Conservation (phyloP, 768 basidiomycete species). For the Naematelia aurantialba region DNA sequence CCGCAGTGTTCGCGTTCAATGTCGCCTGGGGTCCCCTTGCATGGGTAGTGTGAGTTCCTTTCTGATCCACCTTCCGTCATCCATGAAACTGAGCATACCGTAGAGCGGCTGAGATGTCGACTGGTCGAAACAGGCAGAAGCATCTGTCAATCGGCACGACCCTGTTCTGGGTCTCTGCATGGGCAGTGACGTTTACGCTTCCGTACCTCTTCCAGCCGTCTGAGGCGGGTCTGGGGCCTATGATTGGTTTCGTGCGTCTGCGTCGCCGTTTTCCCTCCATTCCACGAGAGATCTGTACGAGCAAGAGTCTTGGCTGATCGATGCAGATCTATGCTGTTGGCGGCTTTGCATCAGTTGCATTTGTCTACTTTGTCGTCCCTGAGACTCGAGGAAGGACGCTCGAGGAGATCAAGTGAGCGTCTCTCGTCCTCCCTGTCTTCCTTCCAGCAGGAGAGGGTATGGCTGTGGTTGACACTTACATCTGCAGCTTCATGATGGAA, state of each 20-base stretch:
- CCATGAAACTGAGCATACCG: constrained; percentile 7
- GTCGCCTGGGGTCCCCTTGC: constrained; percentile 48
- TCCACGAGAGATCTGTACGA: no score
- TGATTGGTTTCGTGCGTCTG: constrained; percentile 46
- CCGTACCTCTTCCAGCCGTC: constrained; percentile 47
- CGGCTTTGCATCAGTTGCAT: constrained; percentile 28
- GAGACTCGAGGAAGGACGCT: constrained; percentile 43
- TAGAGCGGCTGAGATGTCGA: constrained; percentile 35
- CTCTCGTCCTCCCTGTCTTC: background rate
- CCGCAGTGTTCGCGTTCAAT: constrained; percentile 48
- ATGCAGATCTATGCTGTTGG: constrained; percentile 34
- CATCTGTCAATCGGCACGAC: constrained; percentile 49
- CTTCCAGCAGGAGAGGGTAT: no score
- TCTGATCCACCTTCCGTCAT: background rate
- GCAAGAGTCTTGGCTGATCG: background rate
- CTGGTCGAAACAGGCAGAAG: constrained; percentile 45
- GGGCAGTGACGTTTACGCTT: constrained; percentile 49
- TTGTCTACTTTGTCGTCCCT: constrained; percentile 47
- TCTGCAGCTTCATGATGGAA: constrained; percentile 43
- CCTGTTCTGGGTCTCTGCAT: constrained; percentile 50
- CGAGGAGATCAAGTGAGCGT: constrained; percentile 42
- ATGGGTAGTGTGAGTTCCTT: constrained; percentile 28
- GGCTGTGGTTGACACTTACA: no score
- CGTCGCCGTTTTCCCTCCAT: background rate
- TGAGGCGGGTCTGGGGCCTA: constrained; percentile 39